Evolutionary conservation across 768 basidiomycete species (phyloP).

Genomic region (Amanita rubescens): DNA sequence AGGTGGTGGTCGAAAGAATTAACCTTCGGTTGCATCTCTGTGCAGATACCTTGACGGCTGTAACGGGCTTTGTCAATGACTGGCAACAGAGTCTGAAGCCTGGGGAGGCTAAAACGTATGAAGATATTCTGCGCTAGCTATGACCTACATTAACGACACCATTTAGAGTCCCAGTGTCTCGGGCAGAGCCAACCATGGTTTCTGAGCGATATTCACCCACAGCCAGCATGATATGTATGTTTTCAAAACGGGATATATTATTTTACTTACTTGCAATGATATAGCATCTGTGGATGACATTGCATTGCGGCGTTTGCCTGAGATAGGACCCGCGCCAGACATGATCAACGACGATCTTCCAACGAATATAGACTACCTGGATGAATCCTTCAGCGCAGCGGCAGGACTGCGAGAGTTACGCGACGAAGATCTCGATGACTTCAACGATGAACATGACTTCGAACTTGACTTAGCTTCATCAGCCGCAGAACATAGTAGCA

Average conservation of each 20-base stretch:
- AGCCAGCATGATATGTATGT: slow-evolving; percentile 31
- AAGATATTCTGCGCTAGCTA: neutral
- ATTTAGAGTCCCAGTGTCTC: slow-evolving; percentile 19
- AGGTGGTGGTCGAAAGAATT: slow-evolving; percentile 53
- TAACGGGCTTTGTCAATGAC: slow-evolving; percentile 50
- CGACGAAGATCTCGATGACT: slow-evolving; percentile 70
- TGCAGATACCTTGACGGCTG: slow-evolving; percentile 63
- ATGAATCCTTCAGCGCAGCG: slow-evolving; percentile 71
- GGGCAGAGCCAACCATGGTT: slow-evolving; percentile 25
- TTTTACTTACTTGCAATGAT: neutral
- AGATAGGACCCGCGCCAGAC: slow-evolving; percentile 75
- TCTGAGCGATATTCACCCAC: slow-evolving; percentile 16
- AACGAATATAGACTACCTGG: slow-evolving; percentile 81
- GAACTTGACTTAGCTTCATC: slow-evolving; percentile 16
- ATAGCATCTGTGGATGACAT: slow-evolving; percentile 74
- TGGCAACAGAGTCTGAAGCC: slow-evolving; percentile 30
- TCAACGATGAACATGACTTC: slow-evolving; percentile 35
- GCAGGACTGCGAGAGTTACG: slow-evolving; percentile 66
- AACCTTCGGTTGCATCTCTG: slow-evolving; percentile 60
- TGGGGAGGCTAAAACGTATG: slow-evolving; percentile 21
- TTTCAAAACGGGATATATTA: neutral
- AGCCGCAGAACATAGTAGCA: slow-evolving; percentile 17
- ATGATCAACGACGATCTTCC: slow-evolving; percentile 91
- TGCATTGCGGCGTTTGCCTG: slow-evolving; percentile 69
- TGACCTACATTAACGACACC: slow-evolving; percentile 1